Evolutionary conservation across 163 green algal species (phyloP).

Genomic region (Scenedesmus sp.): DNA sequence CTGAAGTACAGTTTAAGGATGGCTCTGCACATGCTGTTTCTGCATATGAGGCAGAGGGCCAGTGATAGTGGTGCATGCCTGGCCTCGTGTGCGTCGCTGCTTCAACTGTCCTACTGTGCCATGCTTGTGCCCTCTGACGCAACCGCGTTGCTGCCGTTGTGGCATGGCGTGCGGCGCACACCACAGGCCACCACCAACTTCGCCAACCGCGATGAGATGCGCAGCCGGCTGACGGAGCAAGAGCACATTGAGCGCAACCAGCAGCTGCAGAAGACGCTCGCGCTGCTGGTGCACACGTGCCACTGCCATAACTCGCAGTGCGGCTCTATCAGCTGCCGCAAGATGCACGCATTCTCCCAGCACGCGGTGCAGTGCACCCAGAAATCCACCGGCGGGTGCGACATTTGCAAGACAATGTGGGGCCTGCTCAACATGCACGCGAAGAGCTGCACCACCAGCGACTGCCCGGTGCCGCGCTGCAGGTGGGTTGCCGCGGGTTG

Average conservation of each 20-base stretch:
- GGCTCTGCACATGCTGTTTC: too few species aligned
- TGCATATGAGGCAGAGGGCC: too few species aligned
- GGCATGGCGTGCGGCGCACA: too few species aligned
- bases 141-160: background rate
- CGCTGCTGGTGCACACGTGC: conserved; percentile 93
- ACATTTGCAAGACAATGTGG: conserved; percentile 95
- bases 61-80: too few species aligned
- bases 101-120: too few species aligned
- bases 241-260: conserved; percentile 80
- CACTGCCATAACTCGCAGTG: conserved; percentile 85
- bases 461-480: conserved; percentile 95
- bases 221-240: conserved; percentile 79
- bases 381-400: conserved; percentile 87
- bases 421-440: conserved; percentile 94
- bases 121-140: too few species aligned
- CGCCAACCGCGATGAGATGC: conserved; percentile 81
- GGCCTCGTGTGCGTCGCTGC: too few species aligned
- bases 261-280: conserved; percentile 92
- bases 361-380: conserved; percentile 85
- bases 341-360: conserved; percentile 92
- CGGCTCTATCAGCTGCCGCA: conserved; percentile 85
- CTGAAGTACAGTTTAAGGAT: too few species aligned
- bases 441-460: conserved; percentile 83
- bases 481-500: too few species aligned
- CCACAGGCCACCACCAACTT: conserved; percentile 69